Base-by-base conservation (phyloP, 805 yeast genomes). In the Yamadazyma scolyti region DNA sequence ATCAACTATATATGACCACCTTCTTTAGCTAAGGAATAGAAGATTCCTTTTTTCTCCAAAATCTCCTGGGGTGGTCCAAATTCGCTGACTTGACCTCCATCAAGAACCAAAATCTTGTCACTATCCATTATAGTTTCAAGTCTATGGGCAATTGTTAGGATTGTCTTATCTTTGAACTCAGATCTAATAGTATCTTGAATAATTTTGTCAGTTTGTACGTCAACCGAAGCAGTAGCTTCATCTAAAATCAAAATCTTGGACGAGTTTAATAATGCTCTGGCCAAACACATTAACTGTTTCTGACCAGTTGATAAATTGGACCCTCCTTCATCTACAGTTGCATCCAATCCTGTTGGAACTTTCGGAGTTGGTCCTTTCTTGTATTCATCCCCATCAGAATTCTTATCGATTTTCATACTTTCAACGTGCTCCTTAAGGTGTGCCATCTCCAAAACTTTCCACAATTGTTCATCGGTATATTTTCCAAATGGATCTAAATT, bases 401-500 rank as follows among this genome's bases (percentile, higher is more conserved):
- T 43, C 6, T 42, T 42, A 23, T 52, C 78, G 1, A 71, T 59
- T 30, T 71, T 71, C 75, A 79, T 73, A 11, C 46, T 44, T 28
- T 62, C 40, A 10, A 88, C 64, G 47, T 83, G 93, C 2, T 63
- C 64, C 48, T 81, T 80, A 61, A 88, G 65, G 52, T 87, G 95
- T 0, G 95, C 75, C 26, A 86, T 62, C 46, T 81, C 87, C 33
- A 88, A 64, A 0, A 81, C 93, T 17, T 68, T 64, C 95, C 95
- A 87, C n/a, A 88, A 68, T 39, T 80, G 74, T n/a, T 79, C 82
- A 54, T 87, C 96, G 3, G 73, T 59, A 50, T 75, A 77, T 30
- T 61, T 64, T 13, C 70, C 62, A 2, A 82, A 76, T 16, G 97
- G 97, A 56, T 90, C 97, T 44, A 90, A 69, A 54, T 88, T 88